A percentile compares a stretch with the other conserved stretches of the same genome.
phyloP scores from a whole-genome alignment of 441 rosid species.

The Euphorbia celastroides region DNA sequence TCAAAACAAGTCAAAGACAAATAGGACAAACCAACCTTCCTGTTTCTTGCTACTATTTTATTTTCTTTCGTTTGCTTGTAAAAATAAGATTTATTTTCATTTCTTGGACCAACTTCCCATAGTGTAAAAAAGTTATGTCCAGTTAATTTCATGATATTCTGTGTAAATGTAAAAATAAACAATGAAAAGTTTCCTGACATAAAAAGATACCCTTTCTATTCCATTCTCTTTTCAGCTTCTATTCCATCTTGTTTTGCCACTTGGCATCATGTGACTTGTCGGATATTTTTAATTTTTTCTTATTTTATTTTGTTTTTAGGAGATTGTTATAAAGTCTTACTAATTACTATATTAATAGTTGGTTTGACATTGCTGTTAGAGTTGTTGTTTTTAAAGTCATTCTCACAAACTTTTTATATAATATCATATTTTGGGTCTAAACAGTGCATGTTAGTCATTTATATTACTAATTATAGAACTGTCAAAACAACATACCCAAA shows the following conservation, averaged over 20 bases:
- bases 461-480: no score
- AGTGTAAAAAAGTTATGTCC: no score
- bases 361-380: no score
- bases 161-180: neutral
- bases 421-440: no score
- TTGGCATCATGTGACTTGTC: neutral
- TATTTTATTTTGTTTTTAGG: neutral
- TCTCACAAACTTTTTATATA: no score
- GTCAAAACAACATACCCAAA: no score
- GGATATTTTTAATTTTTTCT: neutral
- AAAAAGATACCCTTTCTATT: constrained; percentile 29
- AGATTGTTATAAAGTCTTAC: neutral
- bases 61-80: neutral
- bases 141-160: no score
- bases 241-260: constrained; percentile 15
- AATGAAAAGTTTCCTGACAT: constrained; percentile 1
- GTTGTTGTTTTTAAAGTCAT: no score
- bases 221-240: constrained; percentile 20
- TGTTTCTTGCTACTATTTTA: constrained; percentile 10
- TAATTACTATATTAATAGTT: no score
- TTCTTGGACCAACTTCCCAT: constrained; percentile 26
- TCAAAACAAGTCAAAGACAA: constrained; percentile 6
- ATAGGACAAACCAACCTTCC: neutral
- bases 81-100: neutral
- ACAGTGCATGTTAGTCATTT: no score